phyloP scores from a whole-genome alignment of 192 early-diverging fungal genomes.

The Coemansia sp. region DNA sequence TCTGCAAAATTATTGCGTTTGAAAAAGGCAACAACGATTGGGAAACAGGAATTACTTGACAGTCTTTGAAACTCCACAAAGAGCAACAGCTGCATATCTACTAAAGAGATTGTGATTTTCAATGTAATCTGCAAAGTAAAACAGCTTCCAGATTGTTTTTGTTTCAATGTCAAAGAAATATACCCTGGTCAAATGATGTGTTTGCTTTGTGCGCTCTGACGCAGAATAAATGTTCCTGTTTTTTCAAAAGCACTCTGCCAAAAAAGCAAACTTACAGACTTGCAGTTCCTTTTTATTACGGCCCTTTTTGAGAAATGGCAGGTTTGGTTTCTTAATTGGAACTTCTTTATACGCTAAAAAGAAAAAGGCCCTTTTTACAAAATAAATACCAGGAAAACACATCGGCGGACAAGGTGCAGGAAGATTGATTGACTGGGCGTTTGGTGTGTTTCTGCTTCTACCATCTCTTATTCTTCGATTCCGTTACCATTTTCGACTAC shows the following conservation, averaged over 20 bases:
- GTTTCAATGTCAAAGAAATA: background rate
- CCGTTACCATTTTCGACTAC: no score
- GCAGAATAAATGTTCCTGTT: background rate
- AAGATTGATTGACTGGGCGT: background rate
- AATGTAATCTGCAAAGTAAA: background rate
- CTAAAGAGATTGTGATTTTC: background rate
- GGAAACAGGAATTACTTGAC: background rate
- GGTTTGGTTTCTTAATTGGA: conserved; percentile 1
- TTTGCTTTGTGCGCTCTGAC: background rate
- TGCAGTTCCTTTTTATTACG: background rate
- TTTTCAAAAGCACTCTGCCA: background rate
- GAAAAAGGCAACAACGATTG: background rate
- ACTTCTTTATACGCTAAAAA: background rate
- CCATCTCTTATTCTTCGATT: no score
- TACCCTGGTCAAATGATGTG: background rate
- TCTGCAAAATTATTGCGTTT: background rate
- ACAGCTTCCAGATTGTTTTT: background rate
- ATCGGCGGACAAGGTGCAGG: background rate
- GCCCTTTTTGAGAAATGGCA: background rate
- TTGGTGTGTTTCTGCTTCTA: background rate
- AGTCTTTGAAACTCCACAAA: background rate
- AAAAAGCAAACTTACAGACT: background rate
- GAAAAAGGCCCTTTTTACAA: background rate
- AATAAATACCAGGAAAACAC: background rate
- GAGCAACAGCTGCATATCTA: background rate